Evolutionary conservation across 2,329 filamentous ascomycete genomes (phyloP).

Genomic region (Amauroascus niger): DNA sequence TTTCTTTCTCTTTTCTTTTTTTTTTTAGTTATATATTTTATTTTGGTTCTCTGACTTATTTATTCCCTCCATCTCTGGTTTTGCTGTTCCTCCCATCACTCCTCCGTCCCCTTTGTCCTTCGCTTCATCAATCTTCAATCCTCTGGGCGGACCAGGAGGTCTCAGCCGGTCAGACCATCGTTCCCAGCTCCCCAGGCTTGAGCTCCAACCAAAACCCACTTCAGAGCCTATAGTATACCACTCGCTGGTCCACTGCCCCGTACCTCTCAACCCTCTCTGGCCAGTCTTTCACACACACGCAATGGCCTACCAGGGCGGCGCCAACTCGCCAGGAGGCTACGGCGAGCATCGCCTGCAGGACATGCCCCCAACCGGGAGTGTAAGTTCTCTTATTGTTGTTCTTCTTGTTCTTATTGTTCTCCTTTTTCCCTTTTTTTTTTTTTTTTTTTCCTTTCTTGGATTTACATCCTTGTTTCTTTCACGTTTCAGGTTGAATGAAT

Average conservation of each 20-base stretch:
- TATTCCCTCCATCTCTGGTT: neutral
- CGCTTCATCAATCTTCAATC: neutral
- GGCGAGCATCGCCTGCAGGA: constrained; percentile 57
- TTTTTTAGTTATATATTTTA: too few species aligned
- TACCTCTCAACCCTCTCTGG: neutral
- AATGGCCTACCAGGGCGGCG: constrained; percentile 55
- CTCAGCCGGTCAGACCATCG: too few species aligned
- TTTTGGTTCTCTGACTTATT: too few species aligned
- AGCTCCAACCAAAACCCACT: neutral
- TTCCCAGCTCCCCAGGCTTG: neutral
- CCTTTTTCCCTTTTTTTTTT: neutral
- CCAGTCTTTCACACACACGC: constrained; percentile 8
- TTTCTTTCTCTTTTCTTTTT: constrained; percentile 9
- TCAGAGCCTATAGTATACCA: too few species aligned
- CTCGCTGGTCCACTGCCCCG: too few species aligned
- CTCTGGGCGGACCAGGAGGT: too few species aligned
- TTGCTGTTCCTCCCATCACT: neutral
- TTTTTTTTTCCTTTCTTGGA: neutral
- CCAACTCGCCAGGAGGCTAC: constrained; percentile 47
- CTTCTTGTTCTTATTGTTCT: neutral
- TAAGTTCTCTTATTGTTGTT: constrained; percentile 40
- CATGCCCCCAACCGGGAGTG: constrained; percentile 48
- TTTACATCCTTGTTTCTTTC: constrained; percentile 6
- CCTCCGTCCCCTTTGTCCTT: neutral
- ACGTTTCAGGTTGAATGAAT: too few species aligned